Evolutionary conservation across 2,329 filamentous ascomycete species (phyloP), one percentile per base, ranked within the genome.

Genomic region (Diaporthe amygdali): DNA sequence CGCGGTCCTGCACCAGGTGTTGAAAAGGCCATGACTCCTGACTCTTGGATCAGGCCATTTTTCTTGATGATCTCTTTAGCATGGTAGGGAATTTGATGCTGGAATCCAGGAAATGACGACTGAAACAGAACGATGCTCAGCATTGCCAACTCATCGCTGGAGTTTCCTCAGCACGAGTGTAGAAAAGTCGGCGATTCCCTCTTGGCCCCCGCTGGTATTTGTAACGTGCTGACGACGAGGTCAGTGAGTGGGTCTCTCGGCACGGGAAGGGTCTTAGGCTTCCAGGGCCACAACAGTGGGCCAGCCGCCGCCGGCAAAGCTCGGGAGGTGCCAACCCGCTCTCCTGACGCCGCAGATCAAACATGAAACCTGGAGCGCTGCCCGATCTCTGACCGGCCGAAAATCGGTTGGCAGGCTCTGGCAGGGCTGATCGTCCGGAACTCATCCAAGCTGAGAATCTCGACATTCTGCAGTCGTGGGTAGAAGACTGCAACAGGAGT

Each of bases 291-390:
- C 25, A n/a, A 39, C 41, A 14, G 39, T 63, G 59, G 41, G 30
- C 41, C 41, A 27, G 44, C 59, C 44, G 30, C 59, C 59, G 59
- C 6, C 44, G 59, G 59, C 44, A 20, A n/a, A 64, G 37, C 59
- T 59, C 59, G 59, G 59, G 59, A 64, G 44, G 59, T 49, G 17
- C n/a, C n/a, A 64, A 27, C 30, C 67, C 67, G 67, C 56, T 32
- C 30, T 71, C 46, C 69, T 71, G 69, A 61, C 49, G 69, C 64
- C 64, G 69, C 64, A 68, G 69, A 71, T 71, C 69, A 71, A 68
- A 71, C 69, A 41, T 68, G 64, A 37, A 49, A 69, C 59, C 30
- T 64, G 59, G 59, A 64, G 59, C 59, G 5, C 32, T 30, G 47
- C 34, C 67, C 67, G 44, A 47, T 68, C 44, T 68, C 49, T 47